Evolutionary conservation across 1,284 basidiomycete genomes (phyloP), one percentile per base, ranked within the genome.

Genomic region (Apiotrichum mycotoxinovorans): DNA sequence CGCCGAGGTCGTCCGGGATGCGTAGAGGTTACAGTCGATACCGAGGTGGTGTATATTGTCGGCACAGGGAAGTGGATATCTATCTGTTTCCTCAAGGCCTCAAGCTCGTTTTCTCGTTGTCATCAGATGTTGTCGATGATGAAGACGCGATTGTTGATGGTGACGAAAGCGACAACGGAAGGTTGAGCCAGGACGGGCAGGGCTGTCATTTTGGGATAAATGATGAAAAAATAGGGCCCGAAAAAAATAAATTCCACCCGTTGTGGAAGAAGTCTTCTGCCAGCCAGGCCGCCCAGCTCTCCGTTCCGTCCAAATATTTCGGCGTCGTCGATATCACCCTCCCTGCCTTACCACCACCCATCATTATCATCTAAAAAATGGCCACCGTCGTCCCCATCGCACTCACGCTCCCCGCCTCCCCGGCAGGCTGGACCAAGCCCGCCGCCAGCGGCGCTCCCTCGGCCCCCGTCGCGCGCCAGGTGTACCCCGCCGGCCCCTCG

Each of bases 401-500:
- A 48, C 60, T 79, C 62, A 70, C 73, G 23, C 71, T 79, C 51
- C 60, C 65, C 51, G 66, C 75, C 41, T 57, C 68, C n/a, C 75
- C 79, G 14, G 60, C 71, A 15, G 67, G 69, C 52, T 79, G 73
- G 66, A 56, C 52, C 50, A 73, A 73, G 58, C 23, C 49, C 26
- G 72, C 79, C 15, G 59, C 76, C n/a, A 35, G 70, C 15, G 55
- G 58, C 3, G 66, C 67, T 51, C 63, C 72, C 20, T 70, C 78
- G 9, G 57, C 74, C 70, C 59, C 78, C 69, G 61, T 69, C 71
- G 58, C 75, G 73, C 61, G 80, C 66, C 74, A 78, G 48, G 61
- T 94, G 45, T 83, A 93, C 57, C 88, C 91, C 38, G 89, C 87
- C 40, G 92, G 92, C 27, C 83, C 87, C 23, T 89, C 89, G 8